Conservation (phyloP, 2,329 filamentous ascomycete genomes). For the Mariannaea elegans region DNA sequence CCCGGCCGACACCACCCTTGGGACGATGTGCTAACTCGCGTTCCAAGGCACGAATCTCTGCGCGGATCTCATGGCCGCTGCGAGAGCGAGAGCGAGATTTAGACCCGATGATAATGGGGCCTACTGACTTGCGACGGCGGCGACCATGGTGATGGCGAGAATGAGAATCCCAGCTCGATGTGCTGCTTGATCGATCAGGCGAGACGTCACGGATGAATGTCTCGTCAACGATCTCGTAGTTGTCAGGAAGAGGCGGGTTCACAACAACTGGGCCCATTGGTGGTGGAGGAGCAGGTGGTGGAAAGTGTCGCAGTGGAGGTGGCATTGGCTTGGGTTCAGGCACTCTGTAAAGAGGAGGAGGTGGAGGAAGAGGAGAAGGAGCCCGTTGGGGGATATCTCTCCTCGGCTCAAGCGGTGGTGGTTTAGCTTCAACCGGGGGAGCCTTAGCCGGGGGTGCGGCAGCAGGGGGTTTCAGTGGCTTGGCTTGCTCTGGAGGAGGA, state of each 20-base stretch:
- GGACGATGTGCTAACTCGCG: conserved; percentile 51
- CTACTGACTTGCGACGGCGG: conserved; percentile 38
- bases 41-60: conserved; percentile 78
- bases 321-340: conserved; percentile 22
- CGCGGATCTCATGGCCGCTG: conserved; percentile 71
- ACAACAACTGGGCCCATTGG: conserved; percentile 40
- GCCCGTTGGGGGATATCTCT: conserved; percentile 39
- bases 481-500: conserved; percentile 36
- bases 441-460: conserved; percentile 29
- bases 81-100: conserved; percentile 54
- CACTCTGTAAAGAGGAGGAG: conserved; percentile 13
- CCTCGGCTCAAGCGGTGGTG: conserved; percentile 14
- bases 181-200: conserved; percentile 52
- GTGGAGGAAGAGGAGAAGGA: conserved; percentile 39
- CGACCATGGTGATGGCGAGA: conserved; percentile 39
- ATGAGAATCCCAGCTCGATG: conserved; percentile 45
- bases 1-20: conserved; percentile 53
- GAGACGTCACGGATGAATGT: conserved; percentile 61
- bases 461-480: conserved; percentile 40
- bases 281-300: conserved; percentile 29
- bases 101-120: conserved; percentile 51
- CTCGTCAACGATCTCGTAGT: conserved; percentile 55
- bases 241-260: conserved; percentile 44
- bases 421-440: conserved; percentile 32
- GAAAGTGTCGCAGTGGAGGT: not conserved